A percentile compares a stretch with the other conserved stretches of the same genome.
Conservation (phyloP, 129 eudicot genomes). For the Helianthus annuus region HanXRQr2.0-SUNRISE NC_035446.2:25695331-25695830, state of each 20-base stretch:
- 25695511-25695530: conserved; percentile 67
- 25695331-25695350: conserved; percentile 60
- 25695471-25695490: conserved; percentile 67
- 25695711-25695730: no score
- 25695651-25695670: no score
- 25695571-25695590: conserved; percentile 49
- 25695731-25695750: no score
- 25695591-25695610: no score
- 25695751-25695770: no score
- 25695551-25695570: conserved; percentile 85
- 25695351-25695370: conserved; percentile 61
- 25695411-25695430: conserved; percentile 31
- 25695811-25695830: no score
- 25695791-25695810: no score
- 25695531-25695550: conserved; percentile 89
- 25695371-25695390: conserved; percentile 56
- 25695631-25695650: no score
- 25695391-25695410: conserved; percentile 43
- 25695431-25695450: conserved; percentile 60
- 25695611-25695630: no score
- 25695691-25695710: no score
- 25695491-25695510: conserved; percentile 79
- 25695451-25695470: conserved; percentile 63
- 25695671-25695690: no score
- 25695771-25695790: no score